These are phyloP conservation scores for Rhizophagus prolifer DNA, from an alignment of 192 early-diverging fungal genomes.

Conservation along the genomic window DNA sequence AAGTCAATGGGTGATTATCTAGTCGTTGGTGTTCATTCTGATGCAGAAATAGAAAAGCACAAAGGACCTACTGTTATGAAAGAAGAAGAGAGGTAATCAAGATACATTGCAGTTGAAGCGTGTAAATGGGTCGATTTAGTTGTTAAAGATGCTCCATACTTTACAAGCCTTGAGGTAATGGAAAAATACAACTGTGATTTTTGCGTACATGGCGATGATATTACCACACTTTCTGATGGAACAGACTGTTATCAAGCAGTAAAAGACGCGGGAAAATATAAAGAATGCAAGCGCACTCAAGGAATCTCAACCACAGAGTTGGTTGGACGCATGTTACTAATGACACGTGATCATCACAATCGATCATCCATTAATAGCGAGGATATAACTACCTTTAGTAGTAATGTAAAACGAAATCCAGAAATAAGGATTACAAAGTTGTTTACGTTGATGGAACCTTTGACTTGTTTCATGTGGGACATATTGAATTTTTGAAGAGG, in stretches of 20 bases:
- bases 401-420: slow-evolving; percentile 39
- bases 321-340: slow-evolving; percentile 91
- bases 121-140: slow-evolving; percentile 96
- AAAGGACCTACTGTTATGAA: slow-evolving; percentile 98
- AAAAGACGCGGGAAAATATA: slow-evolving; percentile 93
- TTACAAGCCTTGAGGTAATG: slow-evolving; percentile 83
- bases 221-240: slow-evolving; percentile 94
- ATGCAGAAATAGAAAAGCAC: slow-evolving; percentile 86
- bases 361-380: slow-evolving; percentile 55
- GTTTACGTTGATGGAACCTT: slow-evolving; percentile 97
- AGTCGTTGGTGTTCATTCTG: slow-evolving; percentile 95
- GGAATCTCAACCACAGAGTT: slow-evolving; percentile 97
- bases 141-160: slow-evolving; percentile 89
- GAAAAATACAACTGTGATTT: slow-evolving; percentile 89
- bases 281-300: slow-evolving; percentile 94
- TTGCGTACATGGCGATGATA: slow-evolving; percentile 97
- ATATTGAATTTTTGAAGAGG: slow-evolving; percentile 89
- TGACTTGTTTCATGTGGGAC: slow-evolving; percentile 94
- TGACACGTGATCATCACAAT: slow-evolving; percentile 87
- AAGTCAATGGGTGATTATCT: slow-evolving; percentile 93
- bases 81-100: slow-evolving; percentile 80
- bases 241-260: slow-evolving; percentile 95
- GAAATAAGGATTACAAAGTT: slow-evolving; percentile 72
- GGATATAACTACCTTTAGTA: slow-evolving; percentile 60
- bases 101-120: slow-evolving; percentile 89